These are phyloP conservation scores for Pseudogymnoascus sp. DNA, from an alignment of 2,329 filamentous ascomycete genomes.

Conservation along the genomic window DNA sequence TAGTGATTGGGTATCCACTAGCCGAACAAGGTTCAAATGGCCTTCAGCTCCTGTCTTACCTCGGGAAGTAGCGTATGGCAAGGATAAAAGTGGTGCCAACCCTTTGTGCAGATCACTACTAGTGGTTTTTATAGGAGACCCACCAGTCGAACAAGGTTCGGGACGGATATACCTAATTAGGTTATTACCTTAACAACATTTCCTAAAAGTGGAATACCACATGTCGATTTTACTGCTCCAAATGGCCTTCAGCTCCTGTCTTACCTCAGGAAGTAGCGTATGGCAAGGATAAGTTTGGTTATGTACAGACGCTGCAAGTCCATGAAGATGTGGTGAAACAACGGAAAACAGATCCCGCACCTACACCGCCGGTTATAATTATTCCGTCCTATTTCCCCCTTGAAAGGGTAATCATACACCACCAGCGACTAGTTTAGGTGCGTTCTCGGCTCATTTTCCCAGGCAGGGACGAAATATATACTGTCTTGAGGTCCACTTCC, in stretches of 20 bases:
- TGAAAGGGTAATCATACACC: background rate
- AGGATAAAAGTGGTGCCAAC: background rate
- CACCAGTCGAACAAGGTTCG: background rate
- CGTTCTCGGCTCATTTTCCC: background rate
- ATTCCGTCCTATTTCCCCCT: background rate
- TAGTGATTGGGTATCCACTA: no score
- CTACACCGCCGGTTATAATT: background rate
- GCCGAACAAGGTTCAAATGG: no score
- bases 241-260: background rate
- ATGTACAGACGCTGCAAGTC: background rate
- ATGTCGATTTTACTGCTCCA: background rate
- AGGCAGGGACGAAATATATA: background rate
- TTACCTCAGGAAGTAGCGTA: background rate
- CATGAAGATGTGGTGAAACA: background rate
- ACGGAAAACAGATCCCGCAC: background rate
- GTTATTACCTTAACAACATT: background rate
- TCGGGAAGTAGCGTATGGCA: background rate
- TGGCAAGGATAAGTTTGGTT: background rate
- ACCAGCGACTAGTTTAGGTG: background rate
- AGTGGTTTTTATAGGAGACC: background rate
- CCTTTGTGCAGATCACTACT: background rate
- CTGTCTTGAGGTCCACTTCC: background rate
- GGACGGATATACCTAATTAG: background rate
- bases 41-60: background rate
- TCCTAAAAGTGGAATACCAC: background rate